These are phyloP conservation scores for Bruguiera hainesii DNA, from an alignment of 441 rosid species.

Conservation along the genomic window DNA sequence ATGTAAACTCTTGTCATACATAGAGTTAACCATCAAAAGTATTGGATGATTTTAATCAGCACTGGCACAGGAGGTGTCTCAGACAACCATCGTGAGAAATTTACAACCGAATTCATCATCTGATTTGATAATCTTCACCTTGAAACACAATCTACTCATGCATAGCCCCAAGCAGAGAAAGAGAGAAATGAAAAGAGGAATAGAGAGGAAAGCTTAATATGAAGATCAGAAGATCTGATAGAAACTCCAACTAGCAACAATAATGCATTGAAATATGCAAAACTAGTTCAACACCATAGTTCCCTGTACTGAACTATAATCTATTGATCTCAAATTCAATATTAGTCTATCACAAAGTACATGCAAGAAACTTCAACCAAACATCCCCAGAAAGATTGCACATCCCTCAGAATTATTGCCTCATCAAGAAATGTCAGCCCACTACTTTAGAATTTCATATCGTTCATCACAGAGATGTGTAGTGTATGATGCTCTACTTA, in stretches of 20 bases:
- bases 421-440: constrained; percentile 24
- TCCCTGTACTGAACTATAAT: too few relatives aligned
- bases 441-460: constrained; percentile 28
- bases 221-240: neutral
- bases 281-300: neutral
- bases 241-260: neutral
- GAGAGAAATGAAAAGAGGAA: neutral
- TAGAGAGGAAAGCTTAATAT: too few relatives aligned
- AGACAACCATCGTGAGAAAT: constrained; percentile 44
- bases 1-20: constrained; percentile 8
- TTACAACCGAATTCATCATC: constrained; percentile 38
- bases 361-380: neutral
- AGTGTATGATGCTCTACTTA: neutral
- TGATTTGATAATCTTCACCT: constrained; percentile 18
- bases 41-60: constrained; percentile 34
- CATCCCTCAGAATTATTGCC: constrained; percentile 24
- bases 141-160: neutral
- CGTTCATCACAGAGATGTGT: constrained; percentile 11
- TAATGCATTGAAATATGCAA: neutral
- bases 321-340: too few relatives aligned
- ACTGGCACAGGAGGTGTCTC: constrained; percentile 35
- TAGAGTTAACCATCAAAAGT: constrained; percentile 35
- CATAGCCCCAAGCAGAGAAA: neutral
- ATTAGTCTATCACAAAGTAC: too few relatives aligned
- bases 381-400: neutral